Evolutionary conservation across 2,329 filamentous ascomycete species (phyloP), one percentile per base, ranked within the genome.

Genomic region (Botrytis paeoniae): DNA sequence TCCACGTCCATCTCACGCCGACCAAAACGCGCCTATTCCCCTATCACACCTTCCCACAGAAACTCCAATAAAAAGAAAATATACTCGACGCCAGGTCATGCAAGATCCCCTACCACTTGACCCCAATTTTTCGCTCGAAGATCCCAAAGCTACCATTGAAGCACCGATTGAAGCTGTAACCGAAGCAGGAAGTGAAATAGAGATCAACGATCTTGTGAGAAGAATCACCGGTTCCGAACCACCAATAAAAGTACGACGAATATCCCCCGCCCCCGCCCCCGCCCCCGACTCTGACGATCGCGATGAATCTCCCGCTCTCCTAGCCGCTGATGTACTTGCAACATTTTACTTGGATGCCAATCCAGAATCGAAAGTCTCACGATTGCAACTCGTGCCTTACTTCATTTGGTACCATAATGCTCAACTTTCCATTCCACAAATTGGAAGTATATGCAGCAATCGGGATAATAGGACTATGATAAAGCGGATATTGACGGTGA

Each of bases 1-100:
- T 8, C 92, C 92, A 5, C 85, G 88, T 10, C 94, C 94, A 0
- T 85, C 87, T 25, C 86, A 89, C 77, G 90, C 88, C 5, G 94
- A 97, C 79, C 84, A 90, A 7, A 85, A 90, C 61, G 78, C 87
- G 37, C 90, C 91, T 0, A 92, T 95, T 71, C 32, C 43, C 70
- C 45, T 66, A 74, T 35, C 32, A 14, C 63, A 41, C 7, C n/a
- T 35, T 14, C 48, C n/a, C 29, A 54, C 3, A 32, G 2, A 63
- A 25, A 70, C 45, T 22, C 8, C 35, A 22, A 48, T 59, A 25
- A 48, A 43, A n/a, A 73, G 29, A 48, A 73, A 71, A 60, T 37
- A 35, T 22, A 43, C 69, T 41, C 69, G 69, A 20, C 45, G 74
- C 6, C 35, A 70, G 37, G 64, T 37, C 2, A 74, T 63, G 4